Evolutionary conservation across 2,329 filamentous ascomycete species (phyloP), one percentile per base, ranked within the genome.

Genomic region (Rhexocercosporidium sp.): DNA sequence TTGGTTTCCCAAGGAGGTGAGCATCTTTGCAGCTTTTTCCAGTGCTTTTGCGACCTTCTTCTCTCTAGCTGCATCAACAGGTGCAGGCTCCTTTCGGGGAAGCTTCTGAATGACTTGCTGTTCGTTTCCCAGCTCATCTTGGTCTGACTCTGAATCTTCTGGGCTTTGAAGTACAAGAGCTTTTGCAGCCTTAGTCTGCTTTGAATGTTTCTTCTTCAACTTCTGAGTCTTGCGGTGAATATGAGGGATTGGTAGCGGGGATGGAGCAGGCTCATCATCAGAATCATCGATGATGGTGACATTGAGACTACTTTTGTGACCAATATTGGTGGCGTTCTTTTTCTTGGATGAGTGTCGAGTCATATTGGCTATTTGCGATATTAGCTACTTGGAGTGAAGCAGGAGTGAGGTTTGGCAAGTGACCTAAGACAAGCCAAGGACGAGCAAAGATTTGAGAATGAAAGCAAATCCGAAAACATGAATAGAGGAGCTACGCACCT

Each of bases 191-290:
- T 56, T 56, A 27, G 22, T 25, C 47, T 27, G 11, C 16, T 34
- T 20, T 12, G 1, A 39, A 7, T 56, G 8, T 20, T 56, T 20
- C 16, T 34, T 56, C 53, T 56, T 31, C 31, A 5, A 20, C 53
- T 56, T 56, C 3, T 39, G 18, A 2, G 1, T 57, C 54, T 53
- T 53, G 25, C n/a, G 31, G 7, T 39, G 12, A 41, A 9, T 41
- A 3, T 8, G 53, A 16, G 31, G 27, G 2, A 5, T 14, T 37
- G 29, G 34, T 39, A 4, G n/a, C 1, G n/a, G n/a, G 41, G 54
- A 8, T 25, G 54, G 54, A 57, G 54, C 54, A 12, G 31, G 20
- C n/a, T 57, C 54, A 39, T 57, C 54, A 14, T 57, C 54, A 7
- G 54, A 22, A 39, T 37, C 31, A 20, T 25, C 22, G 14, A 57